These are phyloP conservation scores for Domatiomyces catenatus DNA, from an alignment of 2,329 filamentous ascomycete genomes.

Conservation along the genomic window DNA sequence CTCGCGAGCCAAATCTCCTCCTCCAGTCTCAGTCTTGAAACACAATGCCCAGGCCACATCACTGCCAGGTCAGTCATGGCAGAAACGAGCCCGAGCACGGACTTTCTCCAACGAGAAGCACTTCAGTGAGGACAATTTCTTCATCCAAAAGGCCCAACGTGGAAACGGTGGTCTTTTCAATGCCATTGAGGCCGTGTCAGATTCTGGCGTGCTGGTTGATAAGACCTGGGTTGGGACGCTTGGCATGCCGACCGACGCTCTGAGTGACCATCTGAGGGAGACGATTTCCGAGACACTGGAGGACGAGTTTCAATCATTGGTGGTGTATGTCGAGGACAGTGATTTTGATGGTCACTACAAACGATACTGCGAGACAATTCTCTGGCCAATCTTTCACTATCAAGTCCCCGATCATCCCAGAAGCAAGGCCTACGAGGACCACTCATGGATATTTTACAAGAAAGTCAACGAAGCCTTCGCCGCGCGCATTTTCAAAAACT, in stretches of 20 bases:
- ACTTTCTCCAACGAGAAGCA: slow-evolving; percentile 49
- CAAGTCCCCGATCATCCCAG: slow-evolving; percentile 96
- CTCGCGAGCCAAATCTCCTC: slow-evolving; percentile 57
- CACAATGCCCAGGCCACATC: slow-evolving; percentile 26
- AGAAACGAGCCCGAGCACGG: slow-evolving; percentile 15
- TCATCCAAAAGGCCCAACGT: slow-evolving; percentile 68
- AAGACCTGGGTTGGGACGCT: slow-evolving; percentile 85
- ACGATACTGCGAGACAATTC: slow-evolving; percentile 93
- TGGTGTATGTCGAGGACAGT: slow-evolving; percentile 71
- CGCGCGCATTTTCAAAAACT: slow-evolving; percentile 75
- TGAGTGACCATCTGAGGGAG: slow-evolving; percentile 58
- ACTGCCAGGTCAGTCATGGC: slow-evolving; percentile 2
- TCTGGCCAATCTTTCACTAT: slow-evolving; percentile 97
- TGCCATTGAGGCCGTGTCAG: slow-evolving; percentile 62
- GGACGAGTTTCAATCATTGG: slow-evolving; percentile 63
- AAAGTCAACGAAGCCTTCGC: slow-evolving; percentile 88
- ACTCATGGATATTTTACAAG: slow-evolving; percentile 91
- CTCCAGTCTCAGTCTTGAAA: slow-evolving; percentile 60
- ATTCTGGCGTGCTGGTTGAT: slow-evolving; percentile 54
- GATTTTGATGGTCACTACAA: slow-evolving; percentile 91
- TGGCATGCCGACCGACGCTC: slow-evolving; percentile 81
- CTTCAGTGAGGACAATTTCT: slow-evolving; percentile 69
- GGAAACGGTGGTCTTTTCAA: slow-evolving; percentile 87
- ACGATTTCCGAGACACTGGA: slow-evolving; percentile 72
- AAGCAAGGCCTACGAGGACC: slow-evolving; percentile 94